A percentile compares a stretch with the other conserved stretches of the same genome.
Conservation (phyloP, 1,284 basidiomycete species). For the Malassezia psittaci region DNA sequence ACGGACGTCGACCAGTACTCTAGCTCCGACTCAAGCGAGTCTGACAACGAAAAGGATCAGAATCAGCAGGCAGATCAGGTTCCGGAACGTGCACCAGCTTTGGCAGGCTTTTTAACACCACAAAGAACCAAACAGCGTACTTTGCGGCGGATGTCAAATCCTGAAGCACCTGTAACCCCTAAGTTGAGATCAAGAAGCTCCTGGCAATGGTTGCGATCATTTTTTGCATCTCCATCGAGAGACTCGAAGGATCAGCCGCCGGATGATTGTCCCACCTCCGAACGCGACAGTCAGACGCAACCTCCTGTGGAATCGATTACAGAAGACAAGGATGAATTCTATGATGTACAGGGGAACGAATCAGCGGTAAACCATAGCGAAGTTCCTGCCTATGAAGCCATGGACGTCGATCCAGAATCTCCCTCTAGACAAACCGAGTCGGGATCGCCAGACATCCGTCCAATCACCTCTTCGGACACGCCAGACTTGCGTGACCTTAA, state of each 20-base stretch:
- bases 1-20: no score
- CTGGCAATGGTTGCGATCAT: slow-evolving; percentile 13
- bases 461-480: neutral
- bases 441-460: no score
- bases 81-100: neutral
- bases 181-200: slow-evolving; percentile 1
- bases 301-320: no score
- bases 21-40: no score
- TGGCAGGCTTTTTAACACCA: slow-evolving; percentile 3
- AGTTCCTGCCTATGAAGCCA: neutral
- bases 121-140: neutral
- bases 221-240: neutral
- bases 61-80: no score
- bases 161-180: neutral
- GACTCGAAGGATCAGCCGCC: neutral
- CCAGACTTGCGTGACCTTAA: slow-evolving; percentile 14
- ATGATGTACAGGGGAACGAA: no score
- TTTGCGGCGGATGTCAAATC: neutral
- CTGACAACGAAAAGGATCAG: no score
- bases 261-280: no score
- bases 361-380: no score
- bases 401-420: neutral
- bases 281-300: no score
- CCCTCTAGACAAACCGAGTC: no score
- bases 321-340: no score